Conservation (phyloP, 139 green algal species). For the Nannochloris sp. region DNA sequence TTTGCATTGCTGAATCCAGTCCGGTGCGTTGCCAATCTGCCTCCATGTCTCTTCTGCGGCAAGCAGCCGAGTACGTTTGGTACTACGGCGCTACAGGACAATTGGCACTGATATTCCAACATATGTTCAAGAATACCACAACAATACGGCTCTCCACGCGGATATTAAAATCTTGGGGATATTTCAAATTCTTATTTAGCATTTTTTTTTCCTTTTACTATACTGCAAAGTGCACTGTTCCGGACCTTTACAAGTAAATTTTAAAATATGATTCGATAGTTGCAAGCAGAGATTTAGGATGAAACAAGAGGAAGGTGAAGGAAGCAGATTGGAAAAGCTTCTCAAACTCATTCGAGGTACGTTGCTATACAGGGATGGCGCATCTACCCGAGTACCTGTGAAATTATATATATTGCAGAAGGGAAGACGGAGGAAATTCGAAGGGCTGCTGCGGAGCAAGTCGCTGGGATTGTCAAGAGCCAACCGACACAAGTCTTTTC, state of each 20-base stretch:
- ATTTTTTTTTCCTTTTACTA: too few species aligned
- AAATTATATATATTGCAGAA: constrained; percentile 35
- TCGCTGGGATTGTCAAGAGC: constrained; percentile 57
- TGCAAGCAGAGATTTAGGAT: background rate
- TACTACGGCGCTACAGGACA: background rate
- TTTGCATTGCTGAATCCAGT: too few species aligned
- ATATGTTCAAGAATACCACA: background rate
- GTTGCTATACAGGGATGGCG: constrained; percentile 2
- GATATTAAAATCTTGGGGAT: background rate
- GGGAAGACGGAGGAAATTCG: constrained; percentile 54
- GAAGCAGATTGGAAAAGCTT: constrained; percentile 55
- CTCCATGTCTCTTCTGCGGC: too few species aligned
- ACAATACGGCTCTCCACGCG: background rate
- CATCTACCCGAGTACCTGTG: background rate
- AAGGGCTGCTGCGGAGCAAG: constrained; percentile 65
- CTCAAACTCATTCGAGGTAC: constrained; percentile 60
- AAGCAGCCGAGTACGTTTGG: too few species aligned
- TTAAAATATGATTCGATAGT: too few species aligned
- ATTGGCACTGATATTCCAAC: background rate
- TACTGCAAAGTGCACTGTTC: too few species aligned
- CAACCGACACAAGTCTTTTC: constrained; percentile 67
- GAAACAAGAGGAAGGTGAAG: constrained; percentile 1
- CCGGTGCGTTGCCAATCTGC: too few species aligned
- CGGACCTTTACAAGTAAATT: too few species aligned
- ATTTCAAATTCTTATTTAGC: too few species aligned